These are phyloP conservation scores for Marchantia polymorpha DNA, from an alignment of 225 moss, liverwort and hornwort species.

Conservation along the genomic window DNA sequence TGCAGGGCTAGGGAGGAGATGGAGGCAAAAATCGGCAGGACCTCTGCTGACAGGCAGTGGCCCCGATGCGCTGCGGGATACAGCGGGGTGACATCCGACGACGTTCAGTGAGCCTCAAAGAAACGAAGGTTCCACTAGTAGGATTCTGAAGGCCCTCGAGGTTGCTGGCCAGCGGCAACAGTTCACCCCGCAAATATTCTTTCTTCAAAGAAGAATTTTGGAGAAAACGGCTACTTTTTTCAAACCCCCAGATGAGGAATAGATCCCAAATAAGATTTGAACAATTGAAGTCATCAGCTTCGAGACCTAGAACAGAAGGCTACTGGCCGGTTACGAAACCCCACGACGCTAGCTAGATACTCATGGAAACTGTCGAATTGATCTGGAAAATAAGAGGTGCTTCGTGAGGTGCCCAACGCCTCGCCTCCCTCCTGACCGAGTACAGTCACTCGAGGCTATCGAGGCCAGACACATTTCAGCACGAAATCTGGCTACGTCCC, in stretches of 20 bases:
- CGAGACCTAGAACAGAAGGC: background rate
- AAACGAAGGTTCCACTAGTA: no score
- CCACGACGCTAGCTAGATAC: background rate
- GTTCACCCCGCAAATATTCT: background rate
- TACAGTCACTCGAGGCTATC: background rate
- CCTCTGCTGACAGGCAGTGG: background rate
- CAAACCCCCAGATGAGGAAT: background rate
- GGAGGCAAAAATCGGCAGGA: background rate
- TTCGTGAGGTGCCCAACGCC: background rate
- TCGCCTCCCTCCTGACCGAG: background rate
- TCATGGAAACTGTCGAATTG: background rate
- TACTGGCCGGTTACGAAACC: background rate
- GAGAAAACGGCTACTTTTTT: no score
- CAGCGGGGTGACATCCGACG: background rate
- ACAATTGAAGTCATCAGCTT: background rate
- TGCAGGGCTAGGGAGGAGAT: background rate
- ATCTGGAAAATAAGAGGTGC: background rate
- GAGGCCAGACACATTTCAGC: background rate
- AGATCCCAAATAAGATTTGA: conserved; percentile 3
- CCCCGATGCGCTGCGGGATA: background rate
- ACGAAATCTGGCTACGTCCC: background rate
- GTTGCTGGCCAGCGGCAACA: background rate
- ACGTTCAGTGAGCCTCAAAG: background rate
- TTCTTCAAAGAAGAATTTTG: background rate
- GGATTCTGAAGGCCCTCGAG: background rate